Percentiles rank a stretch among this genome's conserved stretches.
phyloP scores from a whole-genome alignment of 352 stramenopile species.

The Blastocystis sp. region DNA sequence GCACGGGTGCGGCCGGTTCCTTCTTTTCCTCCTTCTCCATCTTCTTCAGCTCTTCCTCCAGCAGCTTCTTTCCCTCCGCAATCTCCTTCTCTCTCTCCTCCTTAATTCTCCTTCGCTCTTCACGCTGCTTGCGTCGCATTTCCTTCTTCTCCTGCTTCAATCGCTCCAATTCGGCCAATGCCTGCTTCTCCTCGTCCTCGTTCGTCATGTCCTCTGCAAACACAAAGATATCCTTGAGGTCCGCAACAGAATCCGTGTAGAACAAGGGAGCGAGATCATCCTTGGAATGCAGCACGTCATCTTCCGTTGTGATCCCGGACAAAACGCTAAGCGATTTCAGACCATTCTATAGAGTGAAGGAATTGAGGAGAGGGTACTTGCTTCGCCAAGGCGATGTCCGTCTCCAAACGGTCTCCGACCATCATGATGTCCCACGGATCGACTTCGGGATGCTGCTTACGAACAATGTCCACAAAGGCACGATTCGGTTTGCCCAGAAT shows the following conservation, averaged over 20 bases:
- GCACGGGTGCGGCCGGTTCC: neutral
- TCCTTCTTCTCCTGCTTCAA: slow-evolving; percentile 27
- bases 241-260: neutral
- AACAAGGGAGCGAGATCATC: slow-evolving; percentile 1
- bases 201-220: slow-evolving; percentile 62
- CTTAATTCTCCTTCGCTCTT: slow-evolving; percentile 14
- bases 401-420: slow-evolving; percentile 31
- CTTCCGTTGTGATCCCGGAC: slow-evolving; percentile 32
- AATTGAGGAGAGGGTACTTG: neutral
- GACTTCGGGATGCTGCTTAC: neutral
- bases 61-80: slow-evolving; percentile 22
- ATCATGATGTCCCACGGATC: slow-evolving; percentile 42
- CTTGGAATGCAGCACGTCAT: neutral
- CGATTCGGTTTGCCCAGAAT: slow-evolving; percentile 17
- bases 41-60: neutral
- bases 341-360: neutral
- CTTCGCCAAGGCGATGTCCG: slow-evolving; percentile 9
- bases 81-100: slow-evolving; percentile 24
- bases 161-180: slow-evolving; percentile 18
- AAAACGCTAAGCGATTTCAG: slow-evolving; percentile 26
- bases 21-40: slow-evolving; percentile 44
- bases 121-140: slow-evolving; percentile 23
- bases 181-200: slow-evolving; percentile 64
- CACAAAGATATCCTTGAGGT: slow-evolving; percentile 38
- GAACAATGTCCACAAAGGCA: slow-evolving; percentile 9